Percentiles rank a stretch among this genome's conserved stretches.
phyloP scores from a whole-genome alignment of 352 stramenopile species.

The Phytophthora macrochlamydospora region DNA sequence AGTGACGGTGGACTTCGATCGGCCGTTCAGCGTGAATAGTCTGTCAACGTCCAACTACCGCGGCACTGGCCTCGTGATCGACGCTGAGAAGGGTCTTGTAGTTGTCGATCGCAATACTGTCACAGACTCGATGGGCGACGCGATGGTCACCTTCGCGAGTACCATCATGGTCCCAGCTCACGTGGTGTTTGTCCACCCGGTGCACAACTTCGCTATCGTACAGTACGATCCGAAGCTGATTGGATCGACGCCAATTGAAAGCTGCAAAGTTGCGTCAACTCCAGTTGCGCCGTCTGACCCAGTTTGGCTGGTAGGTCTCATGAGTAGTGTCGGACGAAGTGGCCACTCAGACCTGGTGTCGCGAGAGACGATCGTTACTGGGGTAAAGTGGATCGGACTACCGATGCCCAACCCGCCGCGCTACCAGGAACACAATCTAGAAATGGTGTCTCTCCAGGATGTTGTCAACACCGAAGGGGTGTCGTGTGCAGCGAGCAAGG shows the following conservation, averaged over 20 bases:
- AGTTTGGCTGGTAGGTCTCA: slow-evolving; percentile 86
- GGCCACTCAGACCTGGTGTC: slow-evolving; percentile 86
- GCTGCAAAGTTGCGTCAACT: slow-evolving; percentile 70
- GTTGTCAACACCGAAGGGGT: slow-evolving; percentile 84
- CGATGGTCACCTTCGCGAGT: slow-evolving; percentile 90
- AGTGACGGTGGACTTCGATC: slow-evolving; percentile 86
- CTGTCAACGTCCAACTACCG: slow-evolving; percentile 87
- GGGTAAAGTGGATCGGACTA: slow-evolving; percentile 86
- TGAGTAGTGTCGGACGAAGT: slow-evolving; percentile 80
- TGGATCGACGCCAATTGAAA: slow-evolving; percentile 81
- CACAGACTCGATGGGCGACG: slow-evolving; percentile 86
- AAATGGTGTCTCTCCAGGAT: slow-evolving; percentile 87
- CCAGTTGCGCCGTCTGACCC: slow-evolving; percentile 71
- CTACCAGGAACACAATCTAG: slow-evolving; percentile 89
- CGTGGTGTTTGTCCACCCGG: slow-evolving; percentile 92
- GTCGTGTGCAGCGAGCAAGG: slow-evolving; percentile 76
- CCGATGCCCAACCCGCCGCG: slow-evolving; percentile 82
- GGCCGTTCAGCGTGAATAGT: slow-evolving; percentile 87
- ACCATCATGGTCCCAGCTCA: slow-evolving; percentile 88
- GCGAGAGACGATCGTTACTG: slow-evolving; percentile 84
- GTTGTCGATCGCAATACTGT: slow-evolving; percentile 94
- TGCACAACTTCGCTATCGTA: slow-evolving; percentile 94
- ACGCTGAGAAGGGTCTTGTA: slow-evolving; percentile 86
- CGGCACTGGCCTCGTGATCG: slow-evolving; percentile 89
- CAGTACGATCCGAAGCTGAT: slow-evolving; percentile 91